phyloP scores from a whole-genome alignment of 768 basidiomycete genomes.

The Boletus reticulatus region DNA sequence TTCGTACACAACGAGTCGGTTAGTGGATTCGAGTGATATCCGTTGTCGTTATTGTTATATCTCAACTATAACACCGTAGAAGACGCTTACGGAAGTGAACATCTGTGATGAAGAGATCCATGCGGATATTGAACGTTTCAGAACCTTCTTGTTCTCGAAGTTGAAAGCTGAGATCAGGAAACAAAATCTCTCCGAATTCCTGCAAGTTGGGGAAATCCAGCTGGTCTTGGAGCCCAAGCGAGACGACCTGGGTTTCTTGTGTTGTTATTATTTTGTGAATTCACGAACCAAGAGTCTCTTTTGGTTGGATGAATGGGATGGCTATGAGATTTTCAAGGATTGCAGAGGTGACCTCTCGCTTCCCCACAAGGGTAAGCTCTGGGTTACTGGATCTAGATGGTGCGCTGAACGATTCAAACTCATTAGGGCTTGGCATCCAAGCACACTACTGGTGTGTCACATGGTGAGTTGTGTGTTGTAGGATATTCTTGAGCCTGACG shows the following conservation, averaged over 20 bases:
- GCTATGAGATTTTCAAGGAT: conserved; percentile 28
- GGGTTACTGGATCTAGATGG: neutral
- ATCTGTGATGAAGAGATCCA: conserved; percentile 38
- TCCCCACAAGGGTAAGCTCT: conserved; percentile 24
- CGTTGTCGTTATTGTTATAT: neutral
- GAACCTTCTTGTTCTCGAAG: conserved; percentile 12
- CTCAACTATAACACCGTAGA: conserved; percentile 33
- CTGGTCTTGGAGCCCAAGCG: conserved; percentile 44
- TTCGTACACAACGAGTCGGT: conserved; percentile 51
- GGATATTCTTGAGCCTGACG: conserved; percentile 3
- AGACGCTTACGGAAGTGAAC: conserved; percentile 54
- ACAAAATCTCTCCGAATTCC: conserved; percentile 11
- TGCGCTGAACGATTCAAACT: neutral
- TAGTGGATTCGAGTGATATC: conserved; percentile 2
- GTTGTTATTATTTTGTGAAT: conserved; percentile 53
- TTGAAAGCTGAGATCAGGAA: conserved; percentile 17
- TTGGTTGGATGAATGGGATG: conserved; percentile 47
- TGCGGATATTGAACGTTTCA: conserved; percentile 36
- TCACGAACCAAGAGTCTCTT: conserved; percentile 47
- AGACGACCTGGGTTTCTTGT: conserved; percentile 17
- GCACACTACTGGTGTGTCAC: conserved; percentile 36
- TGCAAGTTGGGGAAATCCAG: conserved; percentile 36
- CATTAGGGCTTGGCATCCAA: conserved; percentile 33
- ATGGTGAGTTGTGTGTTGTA: conserved; percentile 4
- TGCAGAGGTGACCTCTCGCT: conserved; percentile 19